Percentiles rank a stretch among this genome's conserved stretches.
Conservation (phyloP, 208 protist species). For the Trypanosoma conorhini region DNA sequence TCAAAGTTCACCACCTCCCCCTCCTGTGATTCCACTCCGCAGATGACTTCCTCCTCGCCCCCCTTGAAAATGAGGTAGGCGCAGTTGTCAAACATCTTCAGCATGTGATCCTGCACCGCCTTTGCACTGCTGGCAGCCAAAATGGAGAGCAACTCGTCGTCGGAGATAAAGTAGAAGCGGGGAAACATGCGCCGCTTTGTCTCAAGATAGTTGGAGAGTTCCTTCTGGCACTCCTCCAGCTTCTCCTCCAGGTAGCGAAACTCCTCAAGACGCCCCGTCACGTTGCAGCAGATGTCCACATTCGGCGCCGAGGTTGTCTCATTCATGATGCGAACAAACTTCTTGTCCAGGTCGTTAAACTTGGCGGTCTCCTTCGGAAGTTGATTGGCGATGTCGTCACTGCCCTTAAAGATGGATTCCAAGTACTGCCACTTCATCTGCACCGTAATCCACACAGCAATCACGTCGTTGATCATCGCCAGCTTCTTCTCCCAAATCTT, state of each 20-base stretch:
- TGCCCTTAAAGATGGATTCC: conserved; percentile 99
- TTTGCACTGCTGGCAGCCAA: conserved; percentile 95
- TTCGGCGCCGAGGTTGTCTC: conserved; percentile 92
- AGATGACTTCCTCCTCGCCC: conserved; percentile 89
- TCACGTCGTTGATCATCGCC: conserved; percentile 96
- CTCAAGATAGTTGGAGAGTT: conserved; percentile 98
- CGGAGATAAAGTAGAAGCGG: conserved; percentile 99
- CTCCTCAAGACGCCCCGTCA: conserved; percentile 90
- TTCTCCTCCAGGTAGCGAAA: conserved; percentile 92
- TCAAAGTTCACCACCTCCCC: conserved; percentile 95
- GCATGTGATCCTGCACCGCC: conserved; percentile 98
- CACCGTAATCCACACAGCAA: conserved; percentile 97
- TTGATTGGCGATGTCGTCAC: conserved; percentile 98
- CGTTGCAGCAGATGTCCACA: conserved; percentile 94
- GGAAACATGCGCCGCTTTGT: conserved; percentile 97
- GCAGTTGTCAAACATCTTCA: conserved; percentile 99
- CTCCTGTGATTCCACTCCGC: conserved; percentile 97
- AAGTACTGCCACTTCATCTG: conserved; percentile 99
- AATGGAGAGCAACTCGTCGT: conserved; percentile 99
- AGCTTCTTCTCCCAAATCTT: conserved; percentile 97
- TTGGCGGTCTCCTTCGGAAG: conserved; percentile 98
- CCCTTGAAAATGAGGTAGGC: conserved; percentile 94
- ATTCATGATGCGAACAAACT: conserved; percentile 97
- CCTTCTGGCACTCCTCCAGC: conserved; percentile 98
- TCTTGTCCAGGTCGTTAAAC: conserved; percentile 97